Evolutionary conservation across 169 alveolate genomes (phyloP), one percentile per base, ranked within the genome.

Genomic region (Neospora caninum): DNA sequence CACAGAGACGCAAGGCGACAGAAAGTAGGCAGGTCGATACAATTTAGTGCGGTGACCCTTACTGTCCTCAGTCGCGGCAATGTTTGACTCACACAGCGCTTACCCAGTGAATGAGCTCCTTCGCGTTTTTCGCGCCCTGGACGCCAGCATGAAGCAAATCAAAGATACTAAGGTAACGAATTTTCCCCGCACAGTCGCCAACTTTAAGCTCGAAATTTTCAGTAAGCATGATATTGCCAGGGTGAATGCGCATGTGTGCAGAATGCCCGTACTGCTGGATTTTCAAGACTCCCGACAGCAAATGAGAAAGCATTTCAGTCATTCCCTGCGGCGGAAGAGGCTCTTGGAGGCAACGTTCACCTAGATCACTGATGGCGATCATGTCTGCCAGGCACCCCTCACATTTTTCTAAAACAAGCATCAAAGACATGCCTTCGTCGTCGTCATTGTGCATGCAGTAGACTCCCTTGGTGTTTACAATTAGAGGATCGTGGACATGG

Each of bases 61-160:
- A 70, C 34, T 13, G 18, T 0, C 58, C 34, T 70, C 29, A 20
- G 83, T 70, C 42, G 34, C 39, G 29, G 42, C 18, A 0, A 16
- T 18, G 9, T 16, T n/a, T 70, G 10, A 27, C 42, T 10, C 29
- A 25, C 34, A 78, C 87, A 34, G 87, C 43, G 6, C 93, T 38
- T 45, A 89, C 93, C 93, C 93, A 89, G 69, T 70, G 88, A 39
- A 89, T 16, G 54, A 89, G 87, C 38, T 78, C 93, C 49, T 53
- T 69, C 73, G 93, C 93, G 87, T 89, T 69, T 45, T 27, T 41
- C 69, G 93, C 93, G n/a, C 93, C 93, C 73, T 89, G 93, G 53
- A 89, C 36, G 20, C 93, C 93, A 38, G 93, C 88, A 27, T 67
- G 73, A 45, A 89, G 80, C 43, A 89, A 69, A 34, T 89, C 88